A percentile compares a stretch with the other conserved stretches of the same genome.
Evolutionary conservation across 2,329 filamentous ascomycete species (phyloP).

Genomic region (Onygena corvina): DNA sequence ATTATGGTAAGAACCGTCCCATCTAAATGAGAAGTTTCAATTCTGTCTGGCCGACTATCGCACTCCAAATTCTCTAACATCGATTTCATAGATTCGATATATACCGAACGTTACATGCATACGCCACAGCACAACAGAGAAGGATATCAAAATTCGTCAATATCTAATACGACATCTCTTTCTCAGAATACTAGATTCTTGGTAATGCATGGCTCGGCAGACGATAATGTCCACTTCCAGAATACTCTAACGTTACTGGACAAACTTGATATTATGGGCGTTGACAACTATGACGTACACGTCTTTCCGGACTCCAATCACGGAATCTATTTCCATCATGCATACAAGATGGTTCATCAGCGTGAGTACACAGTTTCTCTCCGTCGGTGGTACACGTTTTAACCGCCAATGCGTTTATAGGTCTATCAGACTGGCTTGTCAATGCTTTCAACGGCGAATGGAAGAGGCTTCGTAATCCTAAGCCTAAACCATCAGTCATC

Average conservation of each 20-base stretch:
- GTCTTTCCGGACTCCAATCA: conserved; percentile 96
- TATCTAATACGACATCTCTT: conserved; percentile 63
- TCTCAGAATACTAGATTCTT: conserved; percentile 72
- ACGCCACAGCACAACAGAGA: conserved; percentile 68
- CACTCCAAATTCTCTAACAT: conserved; percentile 5
- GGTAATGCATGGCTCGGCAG: conserved; percentile 89
- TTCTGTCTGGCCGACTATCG: background rate
- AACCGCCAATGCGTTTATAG: conserved; percentile 14
- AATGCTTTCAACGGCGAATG: conserved; percentile 98
- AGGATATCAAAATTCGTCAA: conserved; percentile 65
- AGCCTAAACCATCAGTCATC: conserved; percentile 31
- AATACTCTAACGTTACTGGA: conserved; percentile 83
- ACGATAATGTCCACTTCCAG: conserved; percentile 97
- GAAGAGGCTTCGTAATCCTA: conserved; percentile 48
- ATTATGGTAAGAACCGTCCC: conserved; percentile 50
- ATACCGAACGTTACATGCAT: conserved; percentile 96
- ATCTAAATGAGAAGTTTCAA: conserved; percentile 22
- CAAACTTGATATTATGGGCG: conserved; percentile 62
- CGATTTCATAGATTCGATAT: conserved; percentile 55
- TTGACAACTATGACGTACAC: conserved; percentile 94
- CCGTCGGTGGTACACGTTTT: background rate
- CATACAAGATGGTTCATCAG: conserved; percentile 80
- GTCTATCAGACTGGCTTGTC: conserved; percentile 65
- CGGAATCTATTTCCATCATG: conserved; percentile 87
- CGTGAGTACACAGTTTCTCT: conserved; percentile 49